Conservation (phyloP, 1,284 basidiomycete genomes). For the Tilletiaria anomala region DNA sequence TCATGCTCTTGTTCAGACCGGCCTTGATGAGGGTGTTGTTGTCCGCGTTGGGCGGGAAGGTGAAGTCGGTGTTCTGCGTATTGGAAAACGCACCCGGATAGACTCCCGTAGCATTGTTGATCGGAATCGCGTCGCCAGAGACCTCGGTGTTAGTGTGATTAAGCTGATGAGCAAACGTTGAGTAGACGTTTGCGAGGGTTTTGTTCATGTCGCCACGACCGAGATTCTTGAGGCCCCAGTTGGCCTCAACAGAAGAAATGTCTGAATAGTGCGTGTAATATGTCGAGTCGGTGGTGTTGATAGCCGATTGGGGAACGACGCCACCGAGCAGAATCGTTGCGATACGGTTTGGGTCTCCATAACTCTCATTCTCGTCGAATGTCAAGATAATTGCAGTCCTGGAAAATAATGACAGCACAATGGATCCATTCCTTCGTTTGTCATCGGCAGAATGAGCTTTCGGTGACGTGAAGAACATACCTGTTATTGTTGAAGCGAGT, state of each 20-base stretch:
- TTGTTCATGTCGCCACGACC: conserved; percentile 26
- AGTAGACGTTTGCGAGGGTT: conserved; percentile 45
- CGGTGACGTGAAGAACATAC: too few relatives aligned
- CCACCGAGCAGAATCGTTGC: conserved; percentile 20
- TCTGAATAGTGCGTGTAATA: conserved; percentile 51
- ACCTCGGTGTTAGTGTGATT: conserved; percentile 27
- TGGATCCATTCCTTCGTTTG: too few relatives aligned
- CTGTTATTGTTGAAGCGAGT: conserved; percentile 45
- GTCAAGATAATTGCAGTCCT: conserved; percentile 50
- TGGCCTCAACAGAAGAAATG: conserved; percentile 51
- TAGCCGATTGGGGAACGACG: conserved; percentile 11
- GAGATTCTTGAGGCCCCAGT: conserved; percentile 43
- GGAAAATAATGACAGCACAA: too few relatives aligned
- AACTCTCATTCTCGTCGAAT: conserved; percentile 49
- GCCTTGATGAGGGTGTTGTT: conserved; percentile 22
- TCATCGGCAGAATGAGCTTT: too few relatives aligned
- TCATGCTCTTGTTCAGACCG: conserved; percentile 20
- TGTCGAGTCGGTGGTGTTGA: conserved; percentile 15
- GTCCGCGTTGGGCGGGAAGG: conserved; percentile 28
- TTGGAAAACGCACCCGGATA: conserved; percentile 28
- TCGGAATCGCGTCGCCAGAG: conserved; percentile 13
- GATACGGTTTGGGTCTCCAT: conserved; percentile 33
- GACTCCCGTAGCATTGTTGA: conserved; percentile 38
- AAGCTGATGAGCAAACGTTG: conserved; percentile 43
- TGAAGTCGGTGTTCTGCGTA: conserved; percentile 26